Evolutionary conservation across 1,139 yeast genomes (phyloP), one percentile per base, ranked within the genome.

Genomic region (Lodderomyces parapsilosis): DNA sequence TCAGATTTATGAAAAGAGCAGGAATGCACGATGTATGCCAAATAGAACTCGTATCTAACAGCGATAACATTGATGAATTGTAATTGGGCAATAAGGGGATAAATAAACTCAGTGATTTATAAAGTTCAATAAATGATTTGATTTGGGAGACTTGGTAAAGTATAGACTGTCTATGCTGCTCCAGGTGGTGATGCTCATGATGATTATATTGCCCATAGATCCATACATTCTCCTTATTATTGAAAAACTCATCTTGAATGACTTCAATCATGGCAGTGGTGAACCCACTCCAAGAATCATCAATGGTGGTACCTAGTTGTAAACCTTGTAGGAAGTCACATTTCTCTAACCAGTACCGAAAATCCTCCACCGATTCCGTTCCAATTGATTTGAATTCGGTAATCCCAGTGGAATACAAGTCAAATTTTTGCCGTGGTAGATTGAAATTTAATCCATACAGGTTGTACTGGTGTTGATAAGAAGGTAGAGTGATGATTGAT

Each of bases 271-370:
- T 53, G 37, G 73, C 73, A 30, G 68, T 60, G 1, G 87, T 64
- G 52, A 86, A 83, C 0, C 96, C 96, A 36, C 91, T 84, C 98
- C 98, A 93, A 0, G 85, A 86, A 31, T 80, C 73, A 57, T 86
- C 93, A 5, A 83, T 52, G 41, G 89, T 95, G 0, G 86, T 76
- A 2, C 83, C 57, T 0, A 87, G 44, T 50, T 84, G 86, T 10
- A 91, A 49, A 1, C 97, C 97, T 43, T 77, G 80, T 24, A 90
- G 59, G 20, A 68, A 63, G 58, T 93, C 98, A 56, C 94, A 81
- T 48, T 80, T 78, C 56, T 93, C 99, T n/a, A 93, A 58, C 38
- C 76, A 64, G 3, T 70, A 68, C 42, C 96, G 69, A 46, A 91
- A 78, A 8, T 68, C 66, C 6, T 76, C 78, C 38, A 38, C 80